Evolutionary conservation across 768 basidiomycete genomes (phyloP).

Genomic region (Asterophora lycoperdoides): DNA sequence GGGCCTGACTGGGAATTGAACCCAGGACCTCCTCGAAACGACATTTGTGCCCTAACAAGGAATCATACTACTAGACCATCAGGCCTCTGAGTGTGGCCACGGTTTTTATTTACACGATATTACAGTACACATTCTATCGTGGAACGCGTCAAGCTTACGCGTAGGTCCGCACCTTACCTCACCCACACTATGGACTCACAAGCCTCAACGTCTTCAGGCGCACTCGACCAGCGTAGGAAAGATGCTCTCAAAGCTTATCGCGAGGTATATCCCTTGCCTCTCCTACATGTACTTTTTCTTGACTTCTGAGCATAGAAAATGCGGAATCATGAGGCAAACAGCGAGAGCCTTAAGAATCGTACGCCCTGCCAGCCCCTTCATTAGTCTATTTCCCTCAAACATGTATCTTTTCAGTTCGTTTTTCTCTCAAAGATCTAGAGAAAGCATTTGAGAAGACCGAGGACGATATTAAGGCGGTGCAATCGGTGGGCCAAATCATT

Average conservation of each 20-base stretch:
- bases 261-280: slow-evolving; percentile 42
- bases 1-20: slow-evolving; percentile 18
- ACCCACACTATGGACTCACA: slow-evolving; percentile 35
- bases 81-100: slow-evolving; percentile 21
- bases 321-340: slow-evolving; percentile 82
- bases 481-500: slow-evolving; percentile 98
- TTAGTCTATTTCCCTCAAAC: background rate
- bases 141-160: slow-evolving; percentile 23
- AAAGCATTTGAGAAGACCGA: slow-evolving; percentile 92
- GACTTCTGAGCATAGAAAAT: slow-evolving; percentile 67
- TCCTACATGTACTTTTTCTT: background rate
- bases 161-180: slow-evolving; percentile 15
- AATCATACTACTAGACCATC: slow-evolving; percentile 43
- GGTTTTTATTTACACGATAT: no score
- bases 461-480: slow-evolving; percentile 98
- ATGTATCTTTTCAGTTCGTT: slow-evolving; percentile 57
- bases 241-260: slow-evolving; percentile 76
- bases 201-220: slow-evolving; percentile 53
- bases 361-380: slow-evolving; percentile 25
- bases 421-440: slow-evolving; percentile 86
- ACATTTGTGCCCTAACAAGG: slow-evolving; percentile 32
- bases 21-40: slow-evolving; percentile 17
- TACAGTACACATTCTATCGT: no score
- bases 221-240: slow-evolving; percentile 66
- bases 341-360: slow-evolving; percentile 89